Base-by-base conservation (phyloP, 345 rosid species). In the Crucihimalaya himalaica region DNA sequence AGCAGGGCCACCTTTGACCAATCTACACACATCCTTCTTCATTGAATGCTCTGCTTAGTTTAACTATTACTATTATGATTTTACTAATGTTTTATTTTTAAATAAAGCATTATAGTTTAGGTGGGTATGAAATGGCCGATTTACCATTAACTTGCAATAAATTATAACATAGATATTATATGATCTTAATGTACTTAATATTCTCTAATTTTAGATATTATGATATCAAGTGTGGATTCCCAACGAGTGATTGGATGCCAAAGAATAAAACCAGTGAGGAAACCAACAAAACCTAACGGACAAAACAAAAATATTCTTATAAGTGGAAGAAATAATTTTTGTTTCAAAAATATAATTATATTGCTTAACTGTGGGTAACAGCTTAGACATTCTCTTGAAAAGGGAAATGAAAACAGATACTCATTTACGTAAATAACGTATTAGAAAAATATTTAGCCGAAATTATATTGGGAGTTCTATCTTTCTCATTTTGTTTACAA, bases 271-370 rank as follows among this genome's bases (percentile, higher is more conserved):
- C 81, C 63, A 71, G 77, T 18, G 69, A 71, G 69, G 77, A 77
- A 66, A 71, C 77, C 81, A 77, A 77, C 81, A 77, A 71, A 71
- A 71, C 77, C 77, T 59, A 77, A 71, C 20, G 69, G 81, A 71
- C 81, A 77, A 77, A 77, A 71, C n/a, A 50, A 47, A 47, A 51
- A 66, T 71, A 71, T 66, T 71, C 77, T 72, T 51, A 66, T 66
- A 58, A 66, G 68, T 77, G 77, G 73, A 50, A 11, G 37, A 47
- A 57, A 65, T 71, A 46, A 45, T 37, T 15, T 27, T 56, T 63
- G 3, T 53, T 62, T 46, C 11, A 25, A 52, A 61, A 20, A 56
- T 45, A 42, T 63, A 77, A 62, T 45, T 8, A 35, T 35, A 10
- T 65, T 64, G 68, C 55, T 40, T 28, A 63, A 37, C 32, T 57